Evolutionary conservation across 257 asterid species (phyloP).

Genomic region (Gynochthodes officinalis): DNA sequence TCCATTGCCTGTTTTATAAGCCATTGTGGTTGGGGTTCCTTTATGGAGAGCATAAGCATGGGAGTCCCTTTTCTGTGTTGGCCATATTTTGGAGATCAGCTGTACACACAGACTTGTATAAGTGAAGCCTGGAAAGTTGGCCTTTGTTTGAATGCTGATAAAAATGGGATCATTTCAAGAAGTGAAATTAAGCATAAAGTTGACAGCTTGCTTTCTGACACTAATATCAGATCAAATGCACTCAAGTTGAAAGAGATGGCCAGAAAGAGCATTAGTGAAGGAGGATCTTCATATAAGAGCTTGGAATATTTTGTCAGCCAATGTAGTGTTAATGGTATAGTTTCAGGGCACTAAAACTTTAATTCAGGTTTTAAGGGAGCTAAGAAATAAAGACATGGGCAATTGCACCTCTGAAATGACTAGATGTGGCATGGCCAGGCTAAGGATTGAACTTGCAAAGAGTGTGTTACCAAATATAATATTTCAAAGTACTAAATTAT

Average conservation of each 20-base stretch:
- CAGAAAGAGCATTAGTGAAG: slow-evolving; percentile 29
- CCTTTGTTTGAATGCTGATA: slow-evolving; percentile 24
- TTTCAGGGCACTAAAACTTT: not conserved
- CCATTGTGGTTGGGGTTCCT: slow-evolving; percentile 68
- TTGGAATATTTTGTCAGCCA: slow-evolving; percentile 17
- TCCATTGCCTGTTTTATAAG: slow-evolving; percentile 49
- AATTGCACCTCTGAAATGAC: too few relatives aligned
- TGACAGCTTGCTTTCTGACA: slow-evolving; percentile 32
- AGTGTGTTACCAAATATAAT: too few relatives aligned
- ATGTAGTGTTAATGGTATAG: slow-evolving; percentile 5
- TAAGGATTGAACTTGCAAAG: too few relatives aligned
- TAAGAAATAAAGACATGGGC: too few relatives aligned
- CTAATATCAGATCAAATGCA: slow-evolving; percentile 32
- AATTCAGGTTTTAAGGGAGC: too few relatives aligned
- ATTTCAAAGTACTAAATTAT: too few relatives aligned
- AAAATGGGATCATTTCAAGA: slow-evolving; percentile 39
- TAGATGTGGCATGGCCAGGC: too few relatives aligned
- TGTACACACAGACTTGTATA: slow-evolving; percentile 37
- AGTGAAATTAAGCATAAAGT: slow-evolving; percentile 38
- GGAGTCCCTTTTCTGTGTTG: slow-evolving; percentile 66
- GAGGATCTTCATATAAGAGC: slow-evolving; percentile 37
- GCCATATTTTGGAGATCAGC: slow-evolving; percentile 67
- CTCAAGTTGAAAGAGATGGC: slow-evolving; percentile 34
- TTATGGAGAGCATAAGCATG: slow-evolving; percentile 51
- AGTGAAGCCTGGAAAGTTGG: slow-evolving; percentile 57